A percentile compares a stretch with the other conserved stretches of the same genome.
Evolutionary conservation across 768 basidiomycete species (phyloP).

Genomic region (Trametes cinnabarina): DNA sequence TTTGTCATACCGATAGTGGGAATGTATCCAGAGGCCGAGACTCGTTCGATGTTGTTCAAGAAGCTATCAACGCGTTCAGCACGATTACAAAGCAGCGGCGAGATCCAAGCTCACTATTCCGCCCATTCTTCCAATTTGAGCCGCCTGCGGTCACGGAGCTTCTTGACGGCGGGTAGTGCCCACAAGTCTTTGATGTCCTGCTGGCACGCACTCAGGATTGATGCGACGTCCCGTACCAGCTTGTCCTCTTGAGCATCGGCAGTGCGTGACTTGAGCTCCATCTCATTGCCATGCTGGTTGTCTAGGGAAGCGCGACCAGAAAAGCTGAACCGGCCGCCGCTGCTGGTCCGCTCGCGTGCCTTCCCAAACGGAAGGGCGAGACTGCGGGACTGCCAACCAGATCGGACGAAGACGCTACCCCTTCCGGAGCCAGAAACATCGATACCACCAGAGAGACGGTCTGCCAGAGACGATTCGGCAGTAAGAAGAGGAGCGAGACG

Average conservation of each 20-base stretch:
- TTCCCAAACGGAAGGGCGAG: slow-evolving; percentile 36
- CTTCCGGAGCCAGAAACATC: slow-evolving; percentile 71
- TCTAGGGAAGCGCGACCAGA: slow-evolving; percentile 30
- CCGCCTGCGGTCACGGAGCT: slow-evolving; percentile 63
- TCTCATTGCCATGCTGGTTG: slow-evolving; percentile 7
- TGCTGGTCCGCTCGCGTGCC: slow-evolving; percentile 30
- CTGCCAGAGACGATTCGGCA: slow-evolving; percentile 61
- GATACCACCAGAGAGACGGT: slow-evolving; percentile 72
- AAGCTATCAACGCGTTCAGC: slow-evolving; percentile 49
- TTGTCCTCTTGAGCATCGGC: slow-evolving; percentile 46
- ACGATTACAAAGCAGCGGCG: background rate
- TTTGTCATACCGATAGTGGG: slow-evolving; percentile 63
- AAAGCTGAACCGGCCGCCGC: slow-evolving; percentile 30
- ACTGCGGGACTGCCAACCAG: slow-evolving; percentile 77
- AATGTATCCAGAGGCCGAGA: slow-evolving; percentile 65
- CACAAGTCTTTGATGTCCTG: slow-evolving; percentile 73
- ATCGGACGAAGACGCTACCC: slow-evolving; percentile 70
- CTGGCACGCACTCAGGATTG: slow-evolving; percentile 54
- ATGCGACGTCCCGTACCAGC: slow-evolving; percentile 59
- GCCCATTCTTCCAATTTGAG: slow-evolving; percentile 85
- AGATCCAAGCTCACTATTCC: slow-evolving; percentile 63
- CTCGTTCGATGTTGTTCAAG: slow-evolving; percentile 67
- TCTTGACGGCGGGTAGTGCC: slow-evolving; percentile 68
- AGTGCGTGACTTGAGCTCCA: slow-evolving; percentile 32
- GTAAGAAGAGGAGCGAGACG: slow-evolving; percentile 60